Conservation (phyloP, 805 yeast genomes). For the Wickerhamiella lipophila region DNA sequence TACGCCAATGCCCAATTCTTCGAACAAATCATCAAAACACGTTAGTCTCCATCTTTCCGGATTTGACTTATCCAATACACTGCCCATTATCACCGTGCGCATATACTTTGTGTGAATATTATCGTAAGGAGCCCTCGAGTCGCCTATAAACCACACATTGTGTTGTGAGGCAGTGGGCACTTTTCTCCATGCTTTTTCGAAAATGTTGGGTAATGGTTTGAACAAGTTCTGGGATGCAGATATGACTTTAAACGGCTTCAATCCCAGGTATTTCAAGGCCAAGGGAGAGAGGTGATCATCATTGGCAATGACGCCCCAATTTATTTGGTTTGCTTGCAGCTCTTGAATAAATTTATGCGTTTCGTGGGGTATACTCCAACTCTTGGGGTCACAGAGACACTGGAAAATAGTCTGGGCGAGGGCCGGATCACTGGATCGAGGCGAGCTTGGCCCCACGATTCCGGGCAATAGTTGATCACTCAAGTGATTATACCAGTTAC, state of each 20-base stretch:
- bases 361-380: slow-evolving; percentile 17
- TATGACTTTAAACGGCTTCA: slow-evolving; percentile 12
- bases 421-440: not conserved
- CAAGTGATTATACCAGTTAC: slow-evolving; percentile 13
- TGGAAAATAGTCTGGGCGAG: not conserved
- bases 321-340: slow-evolving; percentile 14
- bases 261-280: slow-evolving; percentile 14
- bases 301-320: slow-evolving; percentile 26
- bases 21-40: not conserved
- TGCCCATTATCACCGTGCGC: slow-evolving; percentile 13
- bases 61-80: not conserved
- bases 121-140: slow-evolving; percentile 17
- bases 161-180: slow-evolving; percentile 16
- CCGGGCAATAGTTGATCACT: slow-evolving; percentile 11
- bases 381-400: slow-evolving; percentile 13
- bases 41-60: not conserved
- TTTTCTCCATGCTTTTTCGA: slow-evolving; percentile 17
- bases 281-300: slow-evolving; percentile 19
- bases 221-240: slow-evolving; percentile 14
- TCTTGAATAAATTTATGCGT: slow-evolving; percentile 13
- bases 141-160: slow-evolving; percentile 22
- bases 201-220: slow-evolving; percentile 23
- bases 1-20: not conserved
- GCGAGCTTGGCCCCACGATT: not conserved
- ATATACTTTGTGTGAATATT: slow-evolving; percentile 12